Conservation (phyloP, 257 asterid genomes). For the Solanum raphanifolium region DNA sequence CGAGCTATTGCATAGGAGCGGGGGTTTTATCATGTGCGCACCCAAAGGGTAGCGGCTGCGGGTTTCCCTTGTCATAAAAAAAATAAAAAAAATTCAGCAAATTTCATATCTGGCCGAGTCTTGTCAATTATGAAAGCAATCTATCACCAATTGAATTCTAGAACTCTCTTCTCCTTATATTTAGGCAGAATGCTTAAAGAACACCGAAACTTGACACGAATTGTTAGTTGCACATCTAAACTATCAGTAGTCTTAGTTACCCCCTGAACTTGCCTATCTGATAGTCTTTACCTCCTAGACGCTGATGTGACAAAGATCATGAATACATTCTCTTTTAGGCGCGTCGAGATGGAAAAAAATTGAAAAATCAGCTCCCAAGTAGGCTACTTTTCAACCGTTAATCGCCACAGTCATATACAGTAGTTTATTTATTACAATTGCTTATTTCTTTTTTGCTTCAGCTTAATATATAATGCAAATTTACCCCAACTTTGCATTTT, state of each 20-base stretch:
- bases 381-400: background rate
- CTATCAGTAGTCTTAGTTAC: background rate
- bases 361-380: background rate
- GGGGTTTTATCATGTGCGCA: too few species aligned
- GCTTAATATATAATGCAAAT: background rate
- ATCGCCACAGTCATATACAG: background rate
- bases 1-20: too few species aligned
- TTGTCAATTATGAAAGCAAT: too few species aligned
- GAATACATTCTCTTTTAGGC: background rate
- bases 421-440: background rate
- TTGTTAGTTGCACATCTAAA: background rate
- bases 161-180: too few species aligned
- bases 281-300: background rate
- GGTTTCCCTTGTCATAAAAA: too few species aligned
- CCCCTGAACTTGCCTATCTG: background rate
- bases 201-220: background rate
- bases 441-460: background rate
- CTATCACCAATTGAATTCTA: too few species aligned
- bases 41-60: too few species aligned
- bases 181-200: too few species aligned
- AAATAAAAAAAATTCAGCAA: background rate
- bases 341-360: background rate
- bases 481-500: background rate
- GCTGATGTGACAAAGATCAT: background rate
- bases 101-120: too few species aligned